Evolutionary conservation across 1,284 basidiomycete genomes (phyloP).

Genomic region (Cutaneotrichosporon mucoides): DNA sequence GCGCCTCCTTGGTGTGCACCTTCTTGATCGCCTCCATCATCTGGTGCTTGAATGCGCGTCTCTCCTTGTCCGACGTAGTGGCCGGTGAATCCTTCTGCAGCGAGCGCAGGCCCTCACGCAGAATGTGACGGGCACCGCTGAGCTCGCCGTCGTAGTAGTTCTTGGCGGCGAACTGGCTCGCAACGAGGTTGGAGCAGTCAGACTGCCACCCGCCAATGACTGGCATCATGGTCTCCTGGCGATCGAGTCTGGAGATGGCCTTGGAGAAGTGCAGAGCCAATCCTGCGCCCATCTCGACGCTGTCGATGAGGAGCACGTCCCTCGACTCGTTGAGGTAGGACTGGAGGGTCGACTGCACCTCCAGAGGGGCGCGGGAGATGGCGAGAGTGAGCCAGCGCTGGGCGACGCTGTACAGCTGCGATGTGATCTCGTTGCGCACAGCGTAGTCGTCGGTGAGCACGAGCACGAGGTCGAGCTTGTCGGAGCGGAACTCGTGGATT

Average conservation of each 20-base stretch:
- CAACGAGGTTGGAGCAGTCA: slow-evolving; percentile 70
- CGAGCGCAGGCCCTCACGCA: slow-evolving; percentile 32
- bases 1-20: slow-evolving; percentile 64
- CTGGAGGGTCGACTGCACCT: slow-evolving; percentile 85
- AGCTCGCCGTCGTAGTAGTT: slow-evolving; percentile 82
- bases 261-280: slow-evolving; percentile 80
- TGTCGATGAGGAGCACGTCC: slow-evolving; percentile 61
- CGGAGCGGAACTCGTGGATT: slow-evolving; percentile 74
- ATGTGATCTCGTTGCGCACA: slow-evolving; percentile 77
- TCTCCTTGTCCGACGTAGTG: slow-evolving; percentile 57
- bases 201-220: slow-evolving; percentile 51
- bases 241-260: slow-evolving; percentile 69
- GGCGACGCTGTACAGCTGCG: slow-evolving; percentile 67
- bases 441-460: slow-evolving; percentile 83
- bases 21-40: slow-evolving; percentile 65
- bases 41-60: slow-evolving; percentile 64
- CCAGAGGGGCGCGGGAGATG: slow-evolving; percentile 80
- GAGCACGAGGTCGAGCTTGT: slow-evolving; percentile 67
- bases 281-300: slow-evolving; percentile 82
- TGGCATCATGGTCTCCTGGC: slow-evolving; percentile 59
- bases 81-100: slow-evolving; percentile 62
- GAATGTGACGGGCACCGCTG: slow-evolving; percentile 68
- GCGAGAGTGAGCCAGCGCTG: slow-evolving; percentile 80
- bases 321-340: slow-evolving; percentile 76
- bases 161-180: slow-evolving; percentile 78